These are phyloP conservation scores for Naganishia sp. DNA, from an alignment of 1,284 basidiomycete genomes.

Conservation along the genomic window DNA sequence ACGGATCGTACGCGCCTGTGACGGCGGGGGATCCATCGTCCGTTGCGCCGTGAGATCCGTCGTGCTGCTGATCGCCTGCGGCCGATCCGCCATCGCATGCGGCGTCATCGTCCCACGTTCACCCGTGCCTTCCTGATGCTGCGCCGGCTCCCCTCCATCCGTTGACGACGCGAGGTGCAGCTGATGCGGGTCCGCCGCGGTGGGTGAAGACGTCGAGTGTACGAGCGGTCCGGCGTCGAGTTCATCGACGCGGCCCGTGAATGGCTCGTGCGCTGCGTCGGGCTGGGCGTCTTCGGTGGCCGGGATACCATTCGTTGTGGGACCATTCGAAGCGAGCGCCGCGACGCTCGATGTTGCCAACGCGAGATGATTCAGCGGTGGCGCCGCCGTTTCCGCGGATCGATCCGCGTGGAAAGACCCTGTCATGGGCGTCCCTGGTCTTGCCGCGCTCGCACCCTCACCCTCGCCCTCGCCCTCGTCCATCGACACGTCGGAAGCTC, in stretches of 20 bases:
- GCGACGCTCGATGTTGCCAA: constrained; percentile 1
- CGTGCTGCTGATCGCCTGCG: constrained; percentile 49
- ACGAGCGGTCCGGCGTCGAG: constrained; percentile 50
- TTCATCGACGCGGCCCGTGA: constrained; percentile 54
- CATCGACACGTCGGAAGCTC: constrained; percentile 4
- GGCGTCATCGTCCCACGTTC: constrained; percentile 50
- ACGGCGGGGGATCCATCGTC: constrained; percentile 8
- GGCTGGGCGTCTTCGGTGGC: too few relatives aligned
- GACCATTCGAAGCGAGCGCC: constrained; percentile 1
- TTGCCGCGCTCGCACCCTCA: neutral
- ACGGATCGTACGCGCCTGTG: constrained; percentile 39
- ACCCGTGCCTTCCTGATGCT: constrained; percentile 38
- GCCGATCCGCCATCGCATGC: constrained; percentile 51
- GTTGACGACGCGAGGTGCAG: neutral
- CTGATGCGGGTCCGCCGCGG: constrained; percentile 21
- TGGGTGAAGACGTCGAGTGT: constrained; percentile 22
- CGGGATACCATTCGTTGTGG: neutral
- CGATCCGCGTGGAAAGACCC: neutral
- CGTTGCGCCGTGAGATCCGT: constrained; percentile 38
- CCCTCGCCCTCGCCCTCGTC: neutral
- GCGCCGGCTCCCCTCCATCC: neutral
- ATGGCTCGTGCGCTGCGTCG: constrained; percentile 43
- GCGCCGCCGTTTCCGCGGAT: neutral
- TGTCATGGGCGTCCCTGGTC: constrained; percentile 12
- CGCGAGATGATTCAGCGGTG: constrained; percentile 7